Conservation (phyloP, 192 early-diverging fungal species). For the Coemansia biformis region DNA sequence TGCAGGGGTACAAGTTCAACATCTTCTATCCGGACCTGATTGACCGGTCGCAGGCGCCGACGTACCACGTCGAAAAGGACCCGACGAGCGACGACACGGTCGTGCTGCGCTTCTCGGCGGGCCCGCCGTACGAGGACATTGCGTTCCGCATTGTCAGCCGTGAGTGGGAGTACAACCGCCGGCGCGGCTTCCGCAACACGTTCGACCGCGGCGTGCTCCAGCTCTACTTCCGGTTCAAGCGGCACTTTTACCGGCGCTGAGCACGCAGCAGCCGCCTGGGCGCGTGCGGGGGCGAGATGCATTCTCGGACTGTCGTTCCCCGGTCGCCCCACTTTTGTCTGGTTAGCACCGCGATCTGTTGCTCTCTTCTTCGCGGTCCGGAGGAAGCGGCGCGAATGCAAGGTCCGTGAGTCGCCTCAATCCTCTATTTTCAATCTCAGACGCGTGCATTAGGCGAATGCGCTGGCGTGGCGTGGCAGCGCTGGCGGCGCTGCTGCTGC, state of each 20-base stretch:
- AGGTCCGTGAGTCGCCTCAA: no score
- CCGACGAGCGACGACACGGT: conserved; percentile 68
- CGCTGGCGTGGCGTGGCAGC: conserved; percentile 9
- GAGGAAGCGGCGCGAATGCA: no score
- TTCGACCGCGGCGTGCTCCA: conserved; percentile 80
- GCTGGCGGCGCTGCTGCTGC: conserved; percentile 15
- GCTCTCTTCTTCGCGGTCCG: no score
- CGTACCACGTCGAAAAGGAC: conserved; percentile 75
- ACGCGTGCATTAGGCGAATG: no score
- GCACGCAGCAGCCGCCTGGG: not conserved
- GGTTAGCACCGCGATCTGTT: no score
- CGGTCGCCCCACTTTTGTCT: no score
- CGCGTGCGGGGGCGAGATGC: no score
- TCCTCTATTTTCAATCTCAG: no score
- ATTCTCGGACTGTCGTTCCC: not conserved
- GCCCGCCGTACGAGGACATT: conserved; percentile 96
- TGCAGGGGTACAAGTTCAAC: conserved; percentile 98
- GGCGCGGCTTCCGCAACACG: conserved; percentile 71
- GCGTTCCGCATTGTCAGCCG: conserved; percentile 93
- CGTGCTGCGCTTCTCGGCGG: conserved; percentile 84
- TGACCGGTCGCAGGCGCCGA: conserved; percentile 86
- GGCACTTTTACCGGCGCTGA: conserved; percentile 70
- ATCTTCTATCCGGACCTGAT: conserved; percentile 98
- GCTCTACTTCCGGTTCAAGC: conserved; percentile 80
- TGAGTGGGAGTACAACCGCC: conserved; percentile 94